These are phyloP conservation scores for Rutidosis leptorrhynchoides DNA, from an alignment of 129 eudicot species.

Conservation along the genomic window DNA sequence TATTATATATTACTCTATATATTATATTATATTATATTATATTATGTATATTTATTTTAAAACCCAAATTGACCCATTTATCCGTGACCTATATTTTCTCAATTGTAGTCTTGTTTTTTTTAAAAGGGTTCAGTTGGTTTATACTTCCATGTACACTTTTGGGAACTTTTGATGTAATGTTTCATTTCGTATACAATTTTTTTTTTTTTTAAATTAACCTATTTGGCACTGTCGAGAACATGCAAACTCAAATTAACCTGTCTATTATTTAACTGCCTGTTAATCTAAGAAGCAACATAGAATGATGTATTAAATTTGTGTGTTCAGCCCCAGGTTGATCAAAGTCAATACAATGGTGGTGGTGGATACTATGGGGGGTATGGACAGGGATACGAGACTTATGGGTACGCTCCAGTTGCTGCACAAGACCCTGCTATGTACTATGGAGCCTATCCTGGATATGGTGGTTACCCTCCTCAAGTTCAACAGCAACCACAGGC, in stretches of 20 bases:
- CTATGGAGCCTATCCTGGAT: constrained; percentile 76
- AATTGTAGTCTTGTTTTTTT: neutral
- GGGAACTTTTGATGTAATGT: neutral
- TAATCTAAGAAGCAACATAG: constrained; percentile 7
- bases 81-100: neutral
- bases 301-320: constrained; percentile 2
- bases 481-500: constrained; percentile 61
- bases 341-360: constrained; percentile 66
- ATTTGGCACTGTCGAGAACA: neutral
- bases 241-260: neutral
- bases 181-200: neutral
- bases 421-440: constrained; percentile 79
- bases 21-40: no score
- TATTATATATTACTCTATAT: no score
- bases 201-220: neutral
- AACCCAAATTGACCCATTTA: neutral
- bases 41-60: no score
- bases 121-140: neutral
- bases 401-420: constrained; percentile 71
- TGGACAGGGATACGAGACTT: constrained; percentile 71
- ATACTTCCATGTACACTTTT: neutral
- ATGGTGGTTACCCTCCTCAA: constrained; percentile 65
- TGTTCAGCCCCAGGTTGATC: constrained; percentile 74
- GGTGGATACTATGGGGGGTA: constrained; percentile 77
- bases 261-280: neutral